Percentiles rank a stretch among this genome's conserved stretches.
Conservation (phyloP, 202 grass and related monocot species). For the Alloteropsis angusta region DNA sequence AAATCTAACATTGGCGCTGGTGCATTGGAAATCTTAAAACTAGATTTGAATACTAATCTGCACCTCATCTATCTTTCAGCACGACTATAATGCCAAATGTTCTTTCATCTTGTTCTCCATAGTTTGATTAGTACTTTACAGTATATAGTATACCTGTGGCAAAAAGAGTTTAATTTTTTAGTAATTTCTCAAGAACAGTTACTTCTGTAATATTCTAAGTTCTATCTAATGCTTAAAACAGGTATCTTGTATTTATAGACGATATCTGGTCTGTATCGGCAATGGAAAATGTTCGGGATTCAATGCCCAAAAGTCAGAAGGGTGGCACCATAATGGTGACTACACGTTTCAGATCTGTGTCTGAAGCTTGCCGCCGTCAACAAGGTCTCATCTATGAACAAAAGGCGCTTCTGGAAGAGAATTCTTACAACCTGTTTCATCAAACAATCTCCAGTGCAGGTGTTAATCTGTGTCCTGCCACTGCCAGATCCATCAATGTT, state of each 20-base stretch:
- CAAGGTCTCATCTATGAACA: not conserved
- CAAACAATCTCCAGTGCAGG: not conserved
- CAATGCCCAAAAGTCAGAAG: not conserved
- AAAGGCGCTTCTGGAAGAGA: not conserved
- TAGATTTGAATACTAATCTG: no score
- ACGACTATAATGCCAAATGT: no score
- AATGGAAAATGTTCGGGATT: constrained; percentile 1
- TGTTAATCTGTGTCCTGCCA: not conserved
- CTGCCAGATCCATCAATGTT: no score
- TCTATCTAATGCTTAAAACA: not conserved
- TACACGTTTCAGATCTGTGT: constrained; percentile 24
- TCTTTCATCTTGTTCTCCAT: not conserved
- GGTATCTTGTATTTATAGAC: constrained; percentile 8
- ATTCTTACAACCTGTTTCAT: not conserved
- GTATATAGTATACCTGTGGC: not conserved
- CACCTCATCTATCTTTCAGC: no score
- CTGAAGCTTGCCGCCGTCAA: constrained; percentile 2
- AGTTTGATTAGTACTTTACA: no score
- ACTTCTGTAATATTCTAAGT: not conserved
- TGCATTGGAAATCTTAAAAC: no score
- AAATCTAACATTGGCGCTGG: no score
- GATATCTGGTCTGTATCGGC: constrained; percentile 21
- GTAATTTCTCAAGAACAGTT: no score
- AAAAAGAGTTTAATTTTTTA: no score
- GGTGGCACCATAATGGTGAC: not conserved